Percentiles rank a stretch among this genome's conserved stretches.
Evolutionary conservation across 2,329 filamentous ascomycete genomes (phyloP).

Genomic region (Cladosporium sp.): DNA sequence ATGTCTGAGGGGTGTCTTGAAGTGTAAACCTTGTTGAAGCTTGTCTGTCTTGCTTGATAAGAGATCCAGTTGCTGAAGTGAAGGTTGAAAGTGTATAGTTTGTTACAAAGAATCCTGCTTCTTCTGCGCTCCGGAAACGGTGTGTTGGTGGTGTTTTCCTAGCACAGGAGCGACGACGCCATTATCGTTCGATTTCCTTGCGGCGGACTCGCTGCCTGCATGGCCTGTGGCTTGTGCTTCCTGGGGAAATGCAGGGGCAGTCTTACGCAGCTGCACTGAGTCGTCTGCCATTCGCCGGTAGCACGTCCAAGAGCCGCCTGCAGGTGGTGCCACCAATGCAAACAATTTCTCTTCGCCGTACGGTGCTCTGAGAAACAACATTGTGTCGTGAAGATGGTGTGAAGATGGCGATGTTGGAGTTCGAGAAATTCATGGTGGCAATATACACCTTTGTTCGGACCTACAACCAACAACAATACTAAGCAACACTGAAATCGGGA

Average conservation of each 20-base stretch:
- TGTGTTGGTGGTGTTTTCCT: neutral
- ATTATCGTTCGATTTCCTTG: slow-evolving; percentile 18
- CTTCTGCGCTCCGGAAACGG: neutral
- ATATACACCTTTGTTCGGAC: neutral
- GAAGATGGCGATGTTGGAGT: neutral
- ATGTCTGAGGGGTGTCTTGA: neutral
- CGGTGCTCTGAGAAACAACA: slow-evolving; percentile 9
- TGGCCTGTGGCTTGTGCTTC: slow-evolving; percentile 13
- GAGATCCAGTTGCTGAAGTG: neutral
- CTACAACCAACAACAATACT: neutral
- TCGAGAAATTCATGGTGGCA: neutral
- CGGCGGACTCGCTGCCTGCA: slow-evolving; percentile 9
- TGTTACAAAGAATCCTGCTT: neutral
- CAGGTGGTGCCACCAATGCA: slow-evolving; percentile 9
- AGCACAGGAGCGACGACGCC: neutral
- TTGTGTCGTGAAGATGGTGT: neutral
- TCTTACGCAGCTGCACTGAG: neutral
- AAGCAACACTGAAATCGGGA: slow-evolving; percentile 1
- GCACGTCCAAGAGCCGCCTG: neutral
- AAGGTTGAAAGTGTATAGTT: neutral
- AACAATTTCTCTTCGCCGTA: slow-evolving; percentile 14
- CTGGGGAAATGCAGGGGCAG: slow-evolving; percentile 13
- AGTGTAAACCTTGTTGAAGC: slow-evolving; percentile 6
- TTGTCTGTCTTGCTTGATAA: neutral
- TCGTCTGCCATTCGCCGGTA: neutral